Evolutionary conservation across 176 grass and related monocot species (phyloP).

Genomic region (Zea luxurians): DNA sequence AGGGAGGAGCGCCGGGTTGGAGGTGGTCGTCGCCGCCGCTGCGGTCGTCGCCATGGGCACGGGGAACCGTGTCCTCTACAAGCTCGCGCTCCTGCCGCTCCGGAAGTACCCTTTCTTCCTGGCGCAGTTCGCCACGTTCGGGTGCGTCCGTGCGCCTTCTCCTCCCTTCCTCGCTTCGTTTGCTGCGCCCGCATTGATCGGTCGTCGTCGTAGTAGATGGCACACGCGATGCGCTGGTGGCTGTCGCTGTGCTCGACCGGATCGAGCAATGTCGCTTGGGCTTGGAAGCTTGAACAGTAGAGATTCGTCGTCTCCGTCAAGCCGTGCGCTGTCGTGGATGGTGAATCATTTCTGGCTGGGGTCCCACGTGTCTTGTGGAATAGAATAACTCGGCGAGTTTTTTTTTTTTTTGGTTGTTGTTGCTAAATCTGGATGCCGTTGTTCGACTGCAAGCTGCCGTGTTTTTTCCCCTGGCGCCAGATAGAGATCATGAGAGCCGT

Average conservation of each 20-base stretch:
- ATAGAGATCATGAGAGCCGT: background rate
- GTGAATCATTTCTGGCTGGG: conserved; percentile 8
- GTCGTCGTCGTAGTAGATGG: background rate
- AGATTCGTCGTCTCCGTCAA: conserved; percentile 25
- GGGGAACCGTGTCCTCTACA: conserved; percentile 90
- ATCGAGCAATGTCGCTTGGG: conserved; percentile 16
- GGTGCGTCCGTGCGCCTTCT: conserved; percentile 34
- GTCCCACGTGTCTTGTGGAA: background rate
- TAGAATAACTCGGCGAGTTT: background rate
- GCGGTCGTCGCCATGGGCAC: conserved; percentile 64
- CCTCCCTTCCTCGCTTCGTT: background rate
- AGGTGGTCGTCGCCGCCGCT: conserved; percentile 49
- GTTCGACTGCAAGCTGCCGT: background rate
- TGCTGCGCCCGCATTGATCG: conserved; percentile 10
- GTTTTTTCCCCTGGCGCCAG: background rate
- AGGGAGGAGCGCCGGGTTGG: conserved; percentile 37
- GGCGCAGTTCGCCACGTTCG: conserved; percentile 90
- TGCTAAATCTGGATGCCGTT: conserved; percentile 6
- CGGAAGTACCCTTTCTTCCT: conserved; percentile 96
- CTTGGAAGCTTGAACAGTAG: conserved; percentile 8
- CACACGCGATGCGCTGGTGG: background rate
- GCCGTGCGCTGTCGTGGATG: conserved; percentile 9
- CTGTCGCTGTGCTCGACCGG: conserved; percentile 17
- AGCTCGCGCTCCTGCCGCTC: conserved; percentile 94
- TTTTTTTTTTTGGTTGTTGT: conserved; percentile 19